Evolutionary conservation across 352 stramenopile genomes (phyloP).

Genomic region (Phytophthora macrochlamydospora): DNA sequence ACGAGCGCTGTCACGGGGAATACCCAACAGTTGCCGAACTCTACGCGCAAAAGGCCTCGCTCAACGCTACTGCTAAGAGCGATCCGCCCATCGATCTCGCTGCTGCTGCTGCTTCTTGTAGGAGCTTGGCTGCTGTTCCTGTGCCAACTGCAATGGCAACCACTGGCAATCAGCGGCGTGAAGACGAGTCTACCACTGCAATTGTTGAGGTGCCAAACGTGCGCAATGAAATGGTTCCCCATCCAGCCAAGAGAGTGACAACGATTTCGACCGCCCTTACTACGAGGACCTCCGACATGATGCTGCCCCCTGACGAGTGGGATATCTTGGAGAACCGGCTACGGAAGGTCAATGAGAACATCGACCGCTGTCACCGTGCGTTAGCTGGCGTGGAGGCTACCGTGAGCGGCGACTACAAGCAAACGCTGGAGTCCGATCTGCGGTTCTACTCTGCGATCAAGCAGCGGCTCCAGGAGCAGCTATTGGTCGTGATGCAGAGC

Average conservation of each 20-base stretch:
- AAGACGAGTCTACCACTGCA: slow-evolving; percentile 28
- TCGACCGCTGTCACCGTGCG: slow-evolving; percentile 62
- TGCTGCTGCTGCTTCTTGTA: too few species aligned
- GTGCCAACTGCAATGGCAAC: background rate
- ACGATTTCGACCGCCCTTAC: slow-evolving; percentile 56
- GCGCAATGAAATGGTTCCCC: slow-evolving; percentile 46
- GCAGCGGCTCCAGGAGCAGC: slow-evolving; percentile 70
- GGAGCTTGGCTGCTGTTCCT: background rate
- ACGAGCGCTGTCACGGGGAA: too few species aligned
- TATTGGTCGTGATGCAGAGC: slow-evolving; percentile 73
- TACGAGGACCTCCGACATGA: slow-evolving; percentile 36
- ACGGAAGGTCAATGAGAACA: slow-evolving; percentile 72
- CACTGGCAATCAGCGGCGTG: slow-evolving; percentile 39
- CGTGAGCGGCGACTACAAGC: slow-evolving; percentile 58
- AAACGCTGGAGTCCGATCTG: slow-evolving; percentile 65
- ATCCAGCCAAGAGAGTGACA: slow-evolving; percentile 50
- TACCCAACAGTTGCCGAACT: too few species aligned
- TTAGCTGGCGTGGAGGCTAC: slow-evolving; percentile 51
- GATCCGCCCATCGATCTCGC: too few species aligned
- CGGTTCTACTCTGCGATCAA: slow-evolving; percentile 80
- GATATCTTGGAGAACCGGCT: slow-evolving; percentile 66
- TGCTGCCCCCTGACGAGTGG: slow-evolving; percentile 67
- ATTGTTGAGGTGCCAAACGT: slow-evolving; percentile 52
- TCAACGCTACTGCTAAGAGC: too few species aligned
- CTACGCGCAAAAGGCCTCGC: too few species aligned